A percentile compares a stretch with the other conserved stretches of the same genome.
Evolutionary conservation across 1,139 yeast genomes (phyloP).

Genomic region (Candida pseudocylindracea): DNA sequence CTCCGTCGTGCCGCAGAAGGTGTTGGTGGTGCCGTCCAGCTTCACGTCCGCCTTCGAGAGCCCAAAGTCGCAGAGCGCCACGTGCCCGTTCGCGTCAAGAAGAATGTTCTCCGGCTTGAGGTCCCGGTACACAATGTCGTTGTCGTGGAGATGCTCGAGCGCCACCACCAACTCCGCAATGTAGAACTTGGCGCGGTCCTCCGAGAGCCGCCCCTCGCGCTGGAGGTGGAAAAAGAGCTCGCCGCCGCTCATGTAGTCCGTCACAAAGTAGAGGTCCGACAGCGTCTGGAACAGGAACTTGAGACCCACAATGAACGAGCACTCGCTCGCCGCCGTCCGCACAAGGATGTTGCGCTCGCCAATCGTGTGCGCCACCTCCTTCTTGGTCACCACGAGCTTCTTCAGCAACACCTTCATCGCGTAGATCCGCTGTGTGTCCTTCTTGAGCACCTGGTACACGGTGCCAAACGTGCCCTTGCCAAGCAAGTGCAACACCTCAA

Average conservation of each 20-base stretch:
- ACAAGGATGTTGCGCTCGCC: slow-evolving; percentile 91
- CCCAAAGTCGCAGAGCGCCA: slow-evolving; percentile 93
- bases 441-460: slow-evolving; percentile 84
- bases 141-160: slow-evolving; percentile 76
- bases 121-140: slow-evolving; percentile 86
- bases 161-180: slow-evolving; percentile 90
- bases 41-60: slow-evolving; percentile 80
- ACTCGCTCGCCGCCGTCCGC: slow-evolving; percentile 58
- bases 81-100: slow-evolving; percentile 90
- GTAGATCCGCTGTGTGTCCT: slow-evolving; percentile 71
- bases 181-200: slow-evolving; percentile 85
- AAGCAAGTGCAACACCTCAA: slow-evolving; percentile 67
- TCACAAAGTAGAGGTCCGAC: slow-evolving; percentile 71
- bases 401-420: slow-evolving; percentile 95
- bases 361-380: slow-evolving; percentile 92
- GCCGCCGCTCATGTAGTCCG: slow-evolving; percentile 97
- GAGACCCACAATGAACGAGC: slow-evolving; percentile 82
- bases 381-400: slow-evolving; percentile 85
- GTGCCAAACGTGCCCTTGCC: slow-evolving; percentile 98
- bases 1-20: slow-evolving; percentile 96
- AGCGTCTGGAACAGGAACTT: slow-evolving; percentile 94
- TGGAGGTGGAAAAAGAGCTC: slow-evolving; percentile 96
- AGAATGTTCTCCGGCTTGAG: slow-evolving; percentile 87
- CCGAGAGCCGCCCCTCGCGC: slow-evolving; percentile 82
- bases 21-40: slow-evolving; percentile 80